A percentile compares a stretch with the other conserved stretches of the same genome.
These are phyloP conservation scores for Amoebophrya sp. DNA, from an alignment of 169 alveolate species.

Conservation along the genomic window DNA sequence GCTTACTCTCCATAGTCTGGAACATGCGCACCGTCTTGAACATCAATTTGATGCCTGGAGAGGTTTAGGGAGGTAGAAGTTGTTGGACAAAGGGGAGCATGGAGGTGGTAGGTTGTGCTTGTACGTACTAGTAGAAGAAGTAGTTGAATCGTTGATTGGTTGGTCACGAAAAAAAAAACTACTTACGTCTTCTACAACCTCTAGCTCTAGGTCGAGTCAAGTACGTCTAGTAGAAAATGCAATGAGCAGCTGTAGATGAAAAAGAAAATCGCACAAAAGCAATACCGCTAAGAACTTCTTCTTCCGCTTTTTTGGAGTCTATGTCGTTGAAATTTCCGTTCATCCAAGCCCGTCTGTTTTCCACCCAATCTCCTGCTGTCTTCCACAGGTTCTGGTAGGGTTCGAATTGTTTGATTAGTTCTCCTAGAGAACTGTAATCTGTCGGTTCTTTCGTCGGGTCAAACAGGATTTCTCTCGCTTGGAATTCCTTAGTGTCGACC, in stretches of 20 bases:
- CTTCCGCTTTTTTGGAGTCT: neutral
- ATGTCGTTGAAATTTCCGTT: neutral
- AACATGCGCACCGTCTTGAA: conserved; percentile 48
- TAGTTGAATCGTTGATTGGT: no score
- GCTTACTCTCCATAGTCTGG: neutral
- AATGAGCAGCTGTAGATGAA: no score
- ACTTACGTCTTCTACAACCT: no score
- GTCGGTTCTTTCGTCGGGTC: conserved; percentile 35
- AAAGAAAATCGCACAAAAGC: no score
- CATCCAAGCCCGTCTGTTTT: conserved; percentile 37
- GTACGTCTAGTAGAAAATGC: no score
- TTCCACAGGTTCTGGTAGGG: conserved; percentile 50
- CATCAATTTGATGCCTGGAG: conserved; percentile 40
- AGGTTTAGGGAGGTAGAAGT: conserved; percentile 7
- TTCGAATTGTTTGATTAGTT: conserved; percentile 43
- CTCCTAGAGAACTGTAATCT: conserved; percentile 39
- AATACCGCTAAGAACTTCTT: neutral
- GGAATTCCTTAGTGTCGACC: neutral
- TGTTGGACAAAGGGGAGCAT: neutral
- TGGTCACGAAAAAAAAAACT: no score
- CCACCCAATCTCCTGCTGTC: conserved; percentile 51
- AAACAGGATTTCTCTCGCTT: neutral
- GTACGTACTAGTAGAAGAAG: no score
- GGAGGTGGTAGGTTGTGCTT: neutral
- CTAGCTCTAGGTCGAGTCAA: no score